Conservation (phyloP, 257 asterid genomes). For the Primulina tabacum region DNA sequence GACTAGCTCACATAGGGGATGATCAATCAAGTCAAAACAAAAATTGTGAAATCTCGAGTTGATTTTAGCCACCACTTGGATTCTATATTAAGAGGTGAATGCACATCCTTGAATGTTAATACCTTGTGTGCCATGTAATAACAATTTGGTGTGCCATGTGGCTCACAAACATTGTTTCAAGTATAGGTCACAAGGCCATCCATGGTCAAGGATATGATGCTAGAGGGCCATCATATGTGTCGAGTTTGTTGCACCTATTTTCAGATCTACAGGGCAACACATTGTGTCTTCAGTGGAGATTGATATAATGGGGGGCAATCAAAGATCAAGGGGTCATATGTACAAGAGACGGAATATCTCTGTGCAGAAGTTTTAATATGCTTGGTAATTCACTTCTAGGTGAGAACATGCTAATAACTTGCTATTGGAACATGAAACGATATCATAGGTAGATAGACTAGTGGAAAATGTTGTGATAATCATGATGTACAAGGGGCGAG, state of each 20-base stretch:
- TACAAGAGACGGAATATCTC: not conserved
- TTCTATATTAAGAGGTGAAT: not conserved
- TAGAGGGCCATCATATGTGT: too few species aligned
- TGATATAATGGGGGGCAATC: not conserved
- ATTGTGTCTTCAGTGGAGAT: not conserved
- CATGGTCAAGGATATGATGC: not conserved
- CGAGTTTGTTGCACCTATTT: too few species aligned
- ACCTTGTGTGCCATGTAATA: too few species aligned
- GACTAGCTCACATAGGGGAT: conserved; percentile 31
- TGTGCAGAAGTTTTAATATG: not conserved
- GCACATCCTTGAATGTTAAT: not conserved
- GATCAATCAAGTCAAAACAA: conserved; percentile 3
- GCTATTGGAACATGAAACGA: not conserved
- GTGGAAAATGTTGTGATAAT: too few species aligned
- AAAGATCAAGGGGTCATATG: not conserved
- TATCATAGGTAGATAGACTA: conserved; percentile 1
- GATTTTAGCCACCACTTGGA: not conserved
- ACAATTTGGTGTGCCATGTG: not conserved
- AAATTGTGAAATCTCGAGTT: not conserved
- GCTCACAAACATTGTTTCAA: not conserved
- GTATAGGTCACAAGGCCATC: not conserved
- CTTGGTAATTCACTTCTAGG: not conserved
- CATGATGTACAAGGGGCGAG: too few species aligned
- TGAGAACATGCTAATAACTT: not conserved
- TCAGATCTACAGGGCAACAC: not conserved